Evolutionary conservation across 2,329 filamentous ascomycete species (phyloP), one percentile per base, ranked within the genome.

Genomic region (Aureobasidium uvarum): DNA sequence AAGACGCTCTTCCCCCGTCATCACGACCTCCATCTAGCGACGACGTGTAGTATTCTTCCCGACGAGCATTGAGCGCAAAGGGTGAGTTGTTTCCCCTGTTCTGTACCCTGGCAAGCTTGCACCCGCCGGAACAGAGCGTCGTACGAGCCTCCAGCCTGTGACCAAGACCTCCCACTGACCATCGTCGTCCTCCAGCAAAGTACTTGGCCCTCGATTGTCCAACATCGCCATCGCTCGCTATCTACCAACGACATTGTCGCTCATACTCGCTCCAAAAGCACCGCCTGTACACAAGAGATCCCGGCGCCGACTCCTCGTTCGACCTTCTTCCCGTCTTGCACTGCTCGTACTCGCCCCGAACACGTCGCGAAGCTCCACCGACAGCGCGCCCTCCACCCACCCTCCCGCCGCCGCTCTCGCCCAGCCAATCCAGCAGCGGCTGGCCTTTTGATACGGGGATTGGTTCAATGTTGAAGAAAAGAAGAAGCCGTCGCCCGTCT

Each of bases 401-500:
- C 1, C 16, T 33, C 7, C 8, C 60, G 46, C 48, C 60, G 60
- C 46, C 58, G 45, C 45, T 46, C 45, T 31, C 58, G 58, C 58
- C 13, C 36, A 16, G 63, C 56, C 64, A 38, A 52, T 41, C 60
- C 66, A 65, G 55, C 66, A 65, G 64, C 66, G 60, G 51, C 59
- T 64, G 58, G 64, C 52, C 45, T 55, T 45, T 38, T 52, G 23
- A 38, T 48, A 20, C 48, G 46, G 36, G 60, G 59, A 58, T 69
- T 72, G 70, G 71, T 75, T 73, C 71, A 76, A 82, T 82, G 80
- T 80, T 78, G 74, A 77, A 75, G 77, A 78, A 75, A 80, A 77
- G 78, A 80, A 79, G 76, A 75, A 73, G 75, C 72, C 77, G 78
- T 73, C 73, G 76, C 73, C 77, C 75, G 77, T 73, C 76, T 75